These are phyloP conservation scores for Talaromyces rugulosus DNA, from an alignment of 2,329 filamentous ascomycete genomes.

Conservation along the genomic window DNA sequence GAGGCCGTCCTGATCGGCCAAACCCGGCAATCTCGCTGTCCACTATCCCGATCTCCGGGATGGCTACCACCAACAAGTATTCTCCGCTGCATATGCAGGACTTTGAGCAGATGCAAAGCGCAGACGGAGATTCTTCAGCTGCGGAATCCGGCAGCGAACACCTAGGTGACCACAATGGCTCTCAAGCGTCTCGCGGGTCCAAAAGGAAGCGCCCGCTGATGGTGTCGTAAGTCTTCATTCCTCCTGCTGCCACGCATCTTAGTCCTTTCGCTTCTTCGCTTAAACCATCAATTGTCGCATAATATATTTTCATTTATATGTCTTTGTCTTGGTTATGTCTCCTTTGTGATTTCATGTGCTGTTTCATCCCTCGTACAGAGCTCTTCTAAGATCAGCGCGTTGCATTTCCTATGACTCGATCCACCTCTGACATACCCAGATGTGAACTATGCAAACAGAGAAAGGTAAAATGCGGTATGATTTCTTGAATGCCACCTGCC, in stretches of 20 bases:
- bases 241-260: background rate
- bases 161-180: constrained; percentile 22
- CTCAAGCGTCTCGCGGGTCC: constrained; percentile 22
- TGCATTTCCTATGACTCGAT: background rate
- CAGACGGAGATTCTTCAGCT: constrained; percentile 32
- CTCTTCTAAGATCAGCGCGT: background rate
- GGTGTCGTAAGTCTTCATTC: constrained; percentile 30
- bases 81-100: constrained; percentile 21
- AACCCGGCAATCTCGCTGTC: background rate
- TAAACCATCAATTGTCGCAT: background rate
- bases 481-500: background rate
- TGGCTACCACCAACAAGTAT: constrained; percentile 20
- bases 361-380: background rate
- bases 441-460: constrained; percentile 43
- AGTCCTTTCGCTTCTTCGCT: background rate
- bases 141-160: constrained; percentile 31
- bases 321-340: background rate
- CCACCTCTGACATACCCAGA: constrained; percentile 26
- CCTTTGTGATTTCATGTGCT: background rate
- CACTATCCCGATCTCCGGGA: constrained; percentile 12
- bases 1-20: constrained; percentile 18
- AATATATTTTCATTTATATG: background rate
- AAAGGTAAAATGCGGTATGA: constrained; percentile 44
- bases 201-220: constrained; percentile 34
- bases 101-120: constrained; percentile 27